Conservation (phyloP, 805 yeast genomes). For the Dipodascus albidus region DNA sequence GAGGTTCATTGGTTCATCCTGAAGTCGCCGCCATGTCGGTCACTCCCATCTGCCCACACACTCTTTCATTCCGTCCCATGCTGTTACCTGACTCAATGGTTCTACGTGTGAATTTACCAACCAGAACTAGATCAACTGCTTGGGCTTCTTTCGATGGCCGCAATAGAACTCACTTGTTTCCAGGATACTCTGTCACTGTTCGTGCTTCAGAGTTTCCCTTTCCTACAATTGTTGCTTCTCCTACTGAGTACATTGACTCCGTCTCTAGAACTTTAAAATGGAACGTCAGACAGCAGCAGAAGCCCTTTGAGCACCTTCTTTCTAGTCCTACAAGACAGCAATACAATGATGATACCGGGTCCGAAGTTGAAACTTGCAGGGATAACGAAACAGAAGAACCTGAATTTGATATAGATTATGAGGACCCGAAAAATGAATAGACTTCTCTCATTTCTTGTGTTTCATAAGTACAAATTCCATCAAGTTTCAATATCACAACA, state of each 20-base stretch:
- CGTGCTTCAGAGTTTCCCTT: constrained; percentile 82
- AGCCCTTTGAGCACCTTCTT: constrained; percentile 54
- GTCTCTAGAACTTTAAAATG: constrained; percentile 83
- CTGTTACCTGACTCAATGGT: constrained; percentile 89
- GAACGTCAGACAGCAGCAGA: constrained; percentile 86
- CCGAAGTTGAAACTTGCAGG: not conserved
- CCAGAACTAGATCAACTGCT: constrained; percentile 72
- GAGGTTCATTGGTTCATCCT: constrained; percentile 91
- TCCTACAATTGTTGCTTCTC: constrained; percentile 69
- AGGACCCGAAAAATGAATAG: not conserved
- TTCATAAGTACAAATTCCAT: no score
- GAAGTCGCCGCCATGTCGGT: constrained; percentile 89
- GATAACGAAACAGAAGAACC: not conserved
- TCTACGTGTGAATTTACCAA: constrained; percentile 71
- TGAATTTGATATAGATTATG: not conserved
- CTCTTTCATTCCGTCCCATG: constrained; percentile 85
- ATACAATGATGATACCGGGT: not conserved
- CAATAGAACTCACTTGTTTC: constrained; percentile 61
- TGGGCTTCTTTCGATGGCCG: constrained; percentile 97
- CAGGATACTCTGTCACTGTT: constrained; percentile 76
- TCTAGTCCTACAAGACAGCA: constrained; percentile 3
- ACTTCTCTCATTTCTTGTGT: no score
- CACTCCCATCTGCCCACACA: constrained; percentile 95
- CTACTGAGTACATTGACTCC: constrained; percentile 64
- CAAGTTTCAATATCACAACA: not conserved